Base-by-base conservation (phyloP, 306 rosid species). In the Calophaca sinica region DNA sequence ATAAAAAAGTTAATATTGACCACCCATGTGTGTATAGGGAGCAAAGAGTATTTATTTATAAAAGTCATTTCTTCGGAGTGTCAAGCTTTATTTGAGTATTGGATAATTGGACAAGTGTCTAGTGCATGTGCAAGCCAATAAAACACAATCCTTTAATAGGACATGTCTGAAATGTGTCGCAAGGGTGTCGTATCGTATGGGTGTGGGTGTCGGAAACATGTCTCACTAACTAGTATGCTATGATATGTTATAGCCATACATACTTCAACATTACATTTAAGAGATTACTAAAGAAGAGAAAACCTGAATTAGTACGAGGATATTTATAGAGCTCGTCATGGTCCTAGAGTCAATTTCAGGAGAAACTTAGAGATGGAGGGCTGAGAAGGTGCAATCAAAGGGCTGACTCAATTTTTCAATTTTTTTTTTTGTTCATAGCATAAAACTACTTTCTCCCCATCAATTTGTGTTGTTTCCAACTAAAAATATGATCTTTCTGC, bases 231-330 rank as follows among this genome's bases (percentile, higher is more conserved):
- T 60, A 5, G 65, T 60, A 59, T 31, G 65, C 65, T 33, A 60
- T 60, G 45, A 33, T 35, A 35, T 60, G 63, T 31, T 57, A 29
- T 54, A 57, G 62, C 1, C 62, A 29, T 28, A 55, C 36, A 60
- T 44, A 6, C 45, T 41, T 57, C 26, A 46, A 57, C n/a, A 72
- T 46, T 32, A 45, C 50, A 76, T 12, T 71, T 44, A 54, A 70
- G 6, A 39, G 8, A 75, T 52, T 73, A 48, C 36, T 73, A 73
- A 60, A 46, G 36, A 60, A 8, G 41, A 41, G 31, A 12, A 50
- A 51, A 51, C 55, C 45, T 63, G 72, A 75, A 63, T 41, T 63
- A 15, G 32, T 52, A 41, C 63, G 41, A 59, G 70, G 35, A 62
- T 36, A 52, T 74, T 53, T 20, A 20, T 50, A 26, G 15, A 55